Evolutionary conservation across 2,329 filamentous ascomycete species (phyloP), one percentile per base, ranked within the genome.

Genomic region (Aureobasidium lini): DNA sequence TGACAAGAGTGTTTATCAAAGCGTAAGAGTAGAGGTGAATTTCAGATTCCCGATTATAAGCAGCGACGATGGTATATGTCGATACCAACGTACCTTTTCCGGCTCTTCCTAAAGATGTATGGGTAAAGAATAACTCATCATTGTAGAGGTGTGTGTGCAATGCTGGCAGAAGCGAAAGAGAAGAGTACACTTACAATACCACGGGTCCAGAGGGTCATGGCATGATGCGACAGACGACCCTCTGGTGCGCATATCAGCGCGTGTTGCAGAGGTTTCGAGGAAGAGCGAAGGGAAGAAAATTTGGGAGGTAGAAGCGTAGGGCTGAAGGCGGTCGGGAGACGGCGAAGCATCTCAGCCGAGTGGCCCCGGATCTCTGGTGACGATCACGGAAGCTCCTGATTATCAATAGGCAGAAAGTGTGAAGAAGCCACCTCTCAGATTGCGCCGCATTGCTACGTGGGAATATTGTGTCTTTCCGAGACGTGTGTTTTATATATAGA

Each of bases 71-170:
- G 69, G 70, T 70, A 77, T 77, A 69, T 77, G 74, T 73, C 75
- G 75, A 77, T 77, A 71, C 75, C 71, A 72, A 73, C 73, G 73
- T 77, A 72, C 74, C 75, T 79, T 76, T 76, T 79, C 73, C 76
- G 76, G 76, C 76, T 79, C 76, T 79, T 79, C 76, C 76, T 79
- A 76, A 71, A 68, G 66, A 60, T 57, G 61, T 65, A 66, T 69
- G 66, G 68, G 69, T 69, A 66, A 67, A 48, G 64, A 65, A 63
- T 60, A 66, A 66, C 63, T 72, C 70, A 72, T 72, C 70, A 67
- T 72, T 67, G 65, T 62, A 64, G 46, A 40, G 49, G 15, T 34
- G 23, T 23, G 42, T 54, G 10, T 40, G 34, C 9, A 31, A 29
- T 52, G 48, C 48, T 31, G 16, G 13, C 52, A 57, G 49, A 8